phyloP scores from a whole-genome alignment of 306 rosid genomes.

The Parietaria judaica region DNA sequence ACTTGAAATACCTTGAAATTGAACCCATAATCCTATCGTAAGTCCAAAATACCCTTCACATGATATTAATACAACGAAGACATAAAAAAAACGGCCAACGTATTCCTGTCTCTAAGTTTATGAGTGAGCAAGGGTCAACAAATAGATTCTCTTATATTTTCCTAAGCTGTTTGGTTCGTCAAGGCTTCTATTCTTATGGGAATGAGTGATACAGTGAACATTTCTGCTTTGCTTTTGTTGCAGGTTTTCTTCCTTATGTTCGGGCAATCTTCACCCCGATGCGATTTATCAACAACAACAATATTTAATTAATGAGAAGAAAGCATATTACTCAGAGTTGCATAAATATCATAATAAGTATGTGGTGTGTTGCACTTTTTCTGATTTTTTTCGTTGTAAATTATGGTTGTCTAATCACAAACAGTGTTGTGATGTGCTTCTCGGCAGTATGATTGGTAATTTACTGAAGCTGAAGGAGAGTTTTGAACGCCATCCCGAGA shows the following conservation, averaged over 20 bases:
- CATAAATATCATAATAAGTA: slow-evolving; percentile 81
- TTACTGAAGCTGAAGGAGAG: slow-evolving; percentile 57
- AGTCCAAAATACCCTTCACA: too few relatives aligned
- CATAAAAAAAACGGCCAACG: too few relatives aligned
- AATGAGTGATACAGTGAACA: slow-evolving; percentile 20
- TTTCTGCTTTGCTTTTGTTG: slow-evolving; percentile 28
- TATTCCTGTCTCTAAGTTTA: too few relatives aligned
- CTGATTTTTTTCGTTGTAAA: slow-evolving; percentile 10
- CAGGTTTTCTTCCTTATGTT: slow-evolving; percentile 85
- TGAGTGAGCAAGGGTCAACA: not conserved
- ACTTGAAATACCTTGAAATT: too few relatives aligned
- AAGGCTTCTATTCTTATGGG: slow-evolving; percentile 1
- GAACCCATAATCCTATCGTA: too few relatives aligned
- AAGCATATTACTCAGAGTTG: slow-evolving; percentile 45
- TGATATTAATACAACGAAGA: too few relatives aligned
- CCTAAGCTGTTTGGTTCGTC: not conserved
- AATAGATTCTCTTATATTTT: not conserved
- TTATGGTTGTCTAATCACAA: not conserved
- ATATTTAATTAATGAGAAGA: slow-evolving; percentile 45
- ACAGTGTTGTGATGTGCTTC: slow-evolving; percentile 15
- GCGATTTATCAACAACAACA: slow-evolving; percentile 45
- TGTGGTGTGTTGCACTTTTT: slow-evolving; percentile 21
- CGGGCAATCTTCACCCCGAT: slow-evolving; percentile 88
- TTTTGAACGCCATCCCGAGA: slow-evolving; percentile 61
- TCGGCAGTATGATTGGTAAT: slow-evolving; percentile 72